A percentile compares a stretch with the other conserved stretches of the same genome.
phyloP scores from a whole-genome alignment of 169 alveolate species.

The Cryptosporidium viatorum region DNA sequence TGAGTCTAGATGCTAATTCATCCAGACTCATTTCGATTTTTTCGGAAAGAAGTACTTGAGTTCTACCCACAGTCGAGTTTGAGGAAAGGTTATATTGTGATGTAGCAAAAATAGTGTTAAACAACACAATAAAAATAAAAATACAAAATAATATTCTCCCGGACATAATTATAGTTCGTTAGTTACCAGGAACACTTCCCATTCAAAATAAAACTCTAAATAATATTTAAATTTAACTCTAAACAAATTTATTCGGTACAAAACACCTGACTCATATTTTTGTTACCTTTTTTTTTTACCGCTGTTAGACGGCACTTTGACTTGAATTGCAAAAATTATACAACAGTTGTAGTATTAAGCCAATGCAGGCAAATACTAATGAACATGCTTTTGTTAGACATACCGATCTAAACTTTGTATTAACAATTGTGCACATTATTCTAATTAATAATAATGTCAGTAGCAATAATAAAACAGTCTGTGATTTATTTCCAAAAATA shows the following conservation, averaged over 20 bases:
- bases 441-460: no score
- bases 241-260: neutral
- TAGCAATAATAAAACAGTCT: neutral
- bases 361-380: neutral
- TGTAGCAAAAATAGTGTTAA: neutral
- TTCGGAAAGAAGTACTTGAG: no score
- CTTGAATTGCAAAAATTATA: neutral
- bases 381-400: no score
- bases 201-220: neutral
- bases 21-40: neutral
- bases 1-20: conserved; percentile 2
- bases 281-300: conserved; percentile 1
- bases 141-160: neutral
- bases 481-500: neutral
- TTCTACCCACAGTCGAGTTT: neutral
- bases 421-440: no score
- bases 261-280: neutral
- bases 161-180: neutral
- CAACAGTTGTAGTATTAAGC: neutral
- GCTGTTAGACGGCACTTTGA: conserved; percentile 2
- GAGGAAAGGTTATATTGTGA: neutral
- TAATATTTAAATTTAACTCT: neutral
- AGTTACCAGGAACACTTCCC: neutral
- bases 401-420: neutral
- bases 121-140: neutral